Evolutionary conservation across 2,329 filamentous ascomycete species (phyloP), one percentile per base, ranked within the genome.

Genomic region (Aureobasidium uvarum): DNA sequence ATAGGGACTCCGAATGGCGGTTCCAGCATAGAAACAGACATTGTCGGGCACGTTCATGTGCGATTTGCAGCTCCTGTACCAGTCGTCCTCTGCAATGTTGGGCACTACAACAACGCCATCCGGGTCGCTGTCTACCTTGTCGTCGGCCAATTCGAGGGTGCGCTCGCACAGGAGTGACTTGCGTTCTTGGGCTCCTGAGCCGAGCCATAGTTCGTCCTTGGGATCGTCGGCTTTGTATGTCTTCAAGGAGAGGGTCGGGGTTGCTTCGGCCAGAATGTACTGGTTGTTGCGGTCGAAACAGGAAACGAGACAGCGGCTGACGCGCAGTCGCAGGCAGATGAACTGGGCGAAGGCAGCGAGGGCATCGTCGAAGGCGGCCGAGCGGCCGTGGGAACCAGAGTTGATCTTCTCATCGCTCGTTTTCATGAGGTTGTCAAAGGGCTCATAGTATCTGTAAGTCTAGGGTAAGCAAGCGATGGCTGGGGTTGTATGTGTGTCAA

Each of bases 1-100:
- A 43, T 80, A 82, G 0, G 81, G 81, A 2, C 84, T 86, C 31
- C 82, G 81, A 63, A 90, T 84, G 0, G 87, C 87, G 0, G 88
- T 86, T 20, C 83, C 83, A 6, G 83, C 84, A 66, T 85, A 85
- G 70, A 86, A 86, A 6, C 46, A 28, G 2, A 23, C 16, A 1
- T 33, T 10, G 7, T 39, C 18, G 5, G 55, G 38, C 13, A 46
- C 11, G 4, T 16, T 11, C 11, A 41, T 8, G 8, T 55, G 41
- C 18, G 46, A 28, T 16, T 39, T 3, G 8, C 16, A 20, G 3
- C 14, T 25, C 41, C 52, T 50, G 43, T 50, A 50, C 54, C 46
- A 52, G 5, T 59, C 54, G 6, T 65, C 52, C 1, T 45, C 20
- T 8, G 3, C 25, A 2, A 66, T n/a, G 18, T 66, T 39, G 36